Evolutionary conservation across 306 rosid genomes (phyloP).

Genomic region (Delonix regia): DNA sequence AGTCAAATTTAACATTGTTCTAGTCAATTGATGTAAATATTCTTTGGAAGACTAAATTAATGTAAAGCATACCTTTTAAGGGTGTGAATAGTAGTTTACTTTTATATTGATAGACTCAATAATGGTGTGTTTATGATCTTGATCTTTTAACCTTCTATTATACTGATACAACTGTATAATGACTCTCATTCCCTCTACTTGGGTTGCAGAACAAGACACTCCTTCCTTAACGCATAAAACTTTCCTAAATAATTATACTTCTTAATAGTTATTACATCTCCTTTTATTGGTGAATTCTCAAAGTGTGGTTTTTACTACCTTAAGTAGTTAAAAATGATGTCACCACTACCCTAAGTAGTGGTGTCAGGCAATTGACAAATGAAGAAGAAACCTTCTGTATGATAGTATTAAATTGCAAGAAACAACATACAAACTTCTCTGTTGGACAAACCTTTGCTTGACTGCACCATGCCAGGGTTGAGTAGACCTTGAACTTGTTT

Average conservation of each 20-base stretch:
- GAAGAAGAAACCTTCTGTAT: slow-evolving; percentile 8
- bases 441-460: slow-evolving; percentile 2
- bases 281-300: background rate
- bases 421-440: background rate
- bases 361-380: background rate
- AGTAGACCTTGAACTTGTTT: background rate
- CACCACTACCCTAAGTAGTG: background rate
- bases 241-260: background rate
- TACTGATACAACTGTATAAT: background rate
- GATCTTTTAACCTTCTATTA: background rate
- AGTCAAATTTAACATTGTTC: too few relatives aligned
- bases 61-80: background rate
- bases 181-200: too few relatives aligned
- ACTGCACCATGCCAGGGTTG: background rate
- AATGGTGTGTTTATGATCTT: background rate
- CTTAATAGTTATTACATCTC: background rate
- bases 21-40: background rate
- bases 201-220: background rate
- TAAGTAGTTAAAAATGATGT: background rate
- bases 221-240: background rate
- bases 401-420: slow-evolving; percentile 8
- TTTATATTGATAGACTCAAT: background rate
- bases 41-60: too few relatives aligned
- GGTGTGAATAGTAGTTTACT: background rate
- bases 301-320: background rate